Evolutionary conservation across 805 yeast species (phyloP).

Genomic region (Yamadazyma olivae): DNA sequence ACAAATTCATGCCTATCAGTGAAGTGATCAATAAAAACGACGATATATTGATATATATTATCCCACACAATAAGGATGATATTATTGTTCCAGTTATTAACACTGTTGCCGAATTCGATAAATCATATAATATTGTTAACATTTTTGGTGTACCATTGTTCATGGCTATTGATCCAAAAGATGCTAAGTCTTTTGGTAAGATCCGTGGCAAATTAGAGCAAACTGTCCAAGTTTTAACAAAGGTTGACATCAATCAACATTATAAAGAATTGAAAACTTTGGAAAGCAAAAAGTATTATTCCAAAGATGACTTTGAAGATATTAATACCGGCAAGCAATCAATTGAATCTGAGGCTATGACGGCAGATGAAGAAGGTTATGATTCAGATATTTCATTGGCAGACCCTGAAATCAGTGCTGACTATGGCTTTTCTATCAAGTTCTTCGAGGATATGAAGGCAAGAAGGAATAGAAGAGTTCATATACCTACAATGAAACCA

Average conservation of each 20-base stretch:
- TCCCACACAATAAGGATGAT: conserved; percentile 42
- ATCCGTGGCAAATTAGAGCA: conserved; percentile 58
- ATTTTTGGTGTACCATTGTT: conserved; percentile 79
- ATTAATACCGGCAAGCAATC: not conserved
- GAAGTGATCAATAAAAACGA: conserved; percentile 66
- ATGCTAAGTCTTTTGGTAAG: conserved; percentile 51
- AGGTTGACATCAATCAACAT: conserved; percentile 19
- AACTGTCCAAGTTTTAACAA: conserved; percentile 22
- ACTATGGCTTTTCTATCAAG: conserved; percentile 48
- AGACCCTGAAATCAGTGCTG: conserved; percentile 48
- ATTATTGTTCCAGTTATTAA: conserved; percentile 60
- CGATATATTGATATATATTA: conserved; percentile 58
- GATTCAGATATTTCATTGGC: conserved; percentile 51
- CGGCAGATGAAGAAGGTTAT: conserved; percentile 28
- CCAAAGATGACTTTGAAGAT: conserved; percentile 26
- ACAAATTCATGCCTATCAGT: conserved; percentile 59
- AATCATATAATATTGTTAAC: conserved; percentile 34
- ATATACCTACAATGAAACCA: conserved; percentile 47
- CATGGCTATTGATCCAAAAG: conserved; percentile 52
- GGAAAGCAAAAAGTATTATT: conserved; percentile 17
- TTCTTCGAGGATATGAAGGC: conserved; percentile 14
- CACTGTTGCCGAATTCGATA: conserved; percentile 33
- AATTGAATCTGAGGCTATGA: conserved; percentile 1
- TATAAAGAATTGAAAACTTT: conserved; percentile 17
- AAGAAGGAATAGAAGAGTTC: conserved; percentile 22